phyloP scores from a whole-genome alignment of 202 grass and related monocot genomes.

The Setaria viridis region DNA sequence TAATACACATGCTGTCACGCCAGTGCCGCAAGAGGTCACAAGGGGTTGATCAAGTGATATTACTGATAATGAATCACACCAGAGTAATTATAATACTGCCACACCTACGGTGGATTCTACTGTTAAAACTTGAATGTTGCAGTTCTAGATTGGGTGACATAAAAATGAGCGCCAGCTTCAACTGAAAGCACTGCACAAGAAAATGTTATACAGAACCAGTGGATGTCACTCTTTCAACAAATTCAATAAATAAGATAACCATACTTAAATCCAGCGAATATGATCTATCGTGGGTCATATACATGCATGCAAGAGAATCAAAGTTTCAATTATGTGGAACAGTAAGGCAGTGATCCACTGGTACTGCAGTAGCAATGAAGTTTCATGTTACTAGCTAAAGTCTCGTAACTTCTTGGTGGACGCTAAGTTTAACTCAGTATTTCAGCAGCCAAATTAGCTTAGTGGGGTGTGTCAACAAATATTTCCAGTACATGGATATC shows the following conservation, averaged over 20 bases:
- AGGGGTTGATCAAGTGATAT: slow-evolving; percentile 80
- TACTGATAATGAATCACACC: slow-evolving; percentile 47
- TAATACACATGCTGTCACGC: slow-evolving; percentile 89
- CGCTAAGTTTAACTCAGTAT: not conserved
- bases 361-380: not conserved
- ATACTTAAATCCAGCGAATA: not conserved
- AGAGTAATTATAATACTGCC: not conserved
- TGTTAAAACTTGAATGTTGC: not conserved
- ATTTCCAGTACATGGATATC: not conserved
- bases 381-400: not conserved
- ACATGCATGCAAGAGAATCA: not conserved
- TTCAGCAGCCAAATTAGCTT: not conserved
- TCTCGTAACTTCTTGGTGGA: not conserved
- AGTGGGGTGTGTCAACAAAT: not conserved
- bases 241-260: not conserved
- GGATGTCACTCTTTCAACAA: not conserved
- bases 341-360: not conserved
- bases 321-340: not conserved
- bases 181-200: not conserved
- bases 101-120: slow-evolving; percentile 8
- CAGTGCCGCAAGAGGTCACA: slow-evolving; percentile 82
- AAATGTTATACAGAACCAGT: not conserved
- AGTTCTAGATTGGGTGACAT: slow-evolving; percentile 28
- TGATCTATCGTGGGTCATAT: too few relatives aligned
- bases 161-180: not conserved